These are phyloP conservation scores for Celoporthe dispersa DNA, from an alignment of 2,329 filamentous ascomycete genomes.

Conservation along the genomic window DNA sequence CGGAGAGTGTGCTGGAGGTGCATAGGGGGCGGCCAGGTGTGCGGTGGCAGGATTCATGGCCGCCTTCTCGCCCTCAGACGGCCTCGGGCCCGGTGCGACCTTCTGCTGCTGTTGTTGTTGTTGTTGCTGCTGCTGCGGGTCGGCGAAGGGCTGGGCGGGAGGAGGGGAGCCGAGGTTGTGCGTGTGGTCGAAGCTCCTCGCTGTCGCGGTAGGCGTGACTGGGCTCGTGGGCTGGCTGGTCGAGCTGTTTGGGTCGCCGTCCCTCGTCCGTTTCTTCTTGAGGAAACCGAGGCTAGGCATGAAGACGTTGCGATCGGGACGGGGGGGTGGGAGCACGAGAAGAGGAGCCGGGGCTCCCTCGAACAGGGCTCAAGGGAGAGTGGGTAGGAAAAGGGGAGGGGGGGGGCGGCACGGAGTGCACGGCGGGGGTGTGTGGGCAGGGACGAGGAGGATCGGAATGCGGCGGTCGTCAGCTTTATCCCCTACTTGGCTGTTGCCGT, in stretches of 20 bases:
- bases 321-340: slow-evolving; percentile 23
- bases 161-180: slow-evolving; percentile 41
- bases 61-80: slow-evolving; percentile 33
- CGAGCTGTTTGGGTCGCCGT: slow-evolving; percentile 69
- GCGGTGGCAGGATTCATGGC: slow-evolving; percentile 39
- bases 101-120: slow-evolving; percentile 32
- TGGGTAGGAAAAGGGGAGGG: slow-evolving; percentile 26
- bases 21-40: slow-evolving; percentile 30
- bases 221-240: slow-evolving; percentile 68
- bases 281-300: slow-evolving; percentile 97
- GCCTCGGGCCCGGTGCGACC: slow-evolving; percentile 41
- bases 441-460: slow-evolving; percentile 27
- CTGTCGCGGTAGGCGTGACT: slow-evolving; percentile 57
- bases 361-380: slow-evolving; percentile 17
- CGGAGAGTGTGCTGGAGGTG: slow-evolving; percentile 37
- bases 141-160: slow-evolving; percentile 33
- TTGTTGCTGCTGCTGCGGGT: slow-evolving; percentile 27
- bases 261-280: slow-evolving; percentile 98
- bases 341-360: slow-evolving; percentile 16
- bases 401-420: slow-evolving; percentile 17
- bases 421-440: slow-evolving; percentile 22
- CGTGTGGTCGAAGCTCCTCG: slow-evolving; percentile 54
- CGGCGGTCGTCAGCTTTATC: slow-evolving; percentile 24
- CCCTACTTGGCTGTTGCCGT: slow-evolving; percentile 17
- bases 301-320: slow-evolving; percentile 32